These are phyloP conservation scores for Ophiostoma piceae DNA, from an alignment of 2,329 filamentous ascomycete species.

Conservation along the genomic window DNA sequence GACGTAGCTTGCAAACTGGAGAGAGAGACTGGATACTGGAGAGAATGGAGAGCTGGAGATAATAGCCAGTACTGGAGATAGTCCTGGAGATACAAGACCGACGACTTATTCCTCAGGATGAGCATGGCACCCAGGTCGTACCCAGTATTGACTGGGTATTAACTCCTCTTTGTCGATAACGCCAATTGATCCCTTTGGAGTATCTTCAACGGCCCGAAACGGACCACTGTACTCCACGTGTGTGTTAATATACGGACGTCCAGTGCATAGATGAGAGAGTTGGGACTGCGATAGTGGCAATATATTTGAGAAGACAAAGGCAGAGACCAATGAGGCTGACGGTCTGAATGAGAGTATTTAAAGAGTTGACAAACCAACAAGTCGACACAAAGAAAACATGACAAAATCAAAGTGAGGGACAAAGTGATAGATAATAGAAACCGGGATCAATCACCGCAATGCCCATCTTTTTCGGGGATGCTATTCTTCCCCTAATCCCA, in stretches of 20 bases:
- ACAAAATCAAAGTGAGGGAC: not conserved
- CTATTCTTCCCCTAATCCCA: not conserved
- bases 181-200: not conserved
- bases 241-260: not conserved
- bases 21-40: not conserved
- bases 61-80: not conserved
- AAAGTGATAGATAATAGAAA: not conserved
- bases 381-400: not conserved
- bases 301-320: not conserved
- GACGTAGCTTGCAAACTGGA: not conserved
- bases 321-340: not conserved
- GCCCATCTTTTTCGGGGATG: not conserved
- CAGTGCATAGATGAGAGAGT: not conserved
- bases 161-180: not conserved
- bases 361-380: not conserved
- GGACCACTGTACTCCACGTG: conserved; percentile 1
- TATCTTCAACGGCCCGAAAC: conserved; percentile 8
- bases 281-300: not conserved
- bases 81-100: not conserved
- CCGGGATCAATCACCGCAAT: too few relatives aligned
- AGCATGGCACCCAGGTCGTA: not conserved
- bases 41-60: not conserved
- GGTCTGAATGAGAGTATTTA: not conserved
- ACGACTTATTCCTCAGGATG: not conserved
- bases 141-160: not conserved